Base-by-base conservation (phyloP, 1,284 basidiomycete species). In the Rhodotorula sp. region DNA sequence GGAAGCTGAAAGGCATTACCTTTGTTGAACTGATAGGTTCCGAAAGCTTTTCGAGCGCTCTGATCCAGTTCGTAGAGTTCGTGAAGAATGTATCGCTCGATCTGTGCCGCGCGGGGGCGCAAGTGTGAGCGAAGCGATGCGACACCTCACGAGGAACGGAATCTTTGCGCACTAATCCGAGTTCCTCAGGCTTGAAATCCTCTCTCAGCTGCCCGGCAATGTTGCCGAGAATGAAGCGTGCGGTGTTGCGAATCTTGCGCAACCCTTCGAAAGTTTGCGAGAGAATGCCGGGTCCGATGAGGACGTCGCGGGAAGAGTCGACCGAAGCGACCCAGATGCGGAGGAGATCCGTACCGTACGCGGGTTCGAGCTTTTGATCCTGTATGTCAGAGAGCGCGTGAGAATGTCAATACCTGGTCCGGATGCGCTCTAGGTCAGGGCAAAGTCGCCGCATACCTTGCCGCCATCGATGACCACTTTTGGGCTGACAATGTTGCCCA, bases 271-370 rank as follows among this genome's bases (percentile, higher is more conserved):
- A 86, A 5, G 89, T 87, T 78, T 94, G 90, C 6, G 87, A 83
- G 52, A 99, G 85, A 23, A 92, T 87, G 0, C 86, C 87, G 0
- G 88, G 87, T 0, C 95, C 91, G 64, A 99, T 89, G 1, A 91
- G 87, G 80, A 91, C 90, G 80, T 99, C 95, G 45, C 87, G 87
- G 78, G 91, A 90, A 78, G 92, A 97, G 77, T 98, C 95, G 28
- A 92, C 90, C 0, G 91, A 90, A 1, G 93, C 93, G 5, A 87
- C 91, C 95, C 97, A 99, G 21, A 97, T 83, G 8, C 97, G 87
- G 38, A 99, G 84, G 1, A 90, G 87, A 78, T 98, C 95, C 6
- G 90, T 85, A 0, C 97, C 95, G 79, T 93, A 91, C 0, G 88
- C 87, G 1, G 92, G 89, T 52, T 89, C 84, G 71, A 85, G 87